These are phyloP conservation scores for Mortierella sp. DNA, from an alignment of 371 early-diverging fungal genomes.

Conservation along the genomic window DNA sequence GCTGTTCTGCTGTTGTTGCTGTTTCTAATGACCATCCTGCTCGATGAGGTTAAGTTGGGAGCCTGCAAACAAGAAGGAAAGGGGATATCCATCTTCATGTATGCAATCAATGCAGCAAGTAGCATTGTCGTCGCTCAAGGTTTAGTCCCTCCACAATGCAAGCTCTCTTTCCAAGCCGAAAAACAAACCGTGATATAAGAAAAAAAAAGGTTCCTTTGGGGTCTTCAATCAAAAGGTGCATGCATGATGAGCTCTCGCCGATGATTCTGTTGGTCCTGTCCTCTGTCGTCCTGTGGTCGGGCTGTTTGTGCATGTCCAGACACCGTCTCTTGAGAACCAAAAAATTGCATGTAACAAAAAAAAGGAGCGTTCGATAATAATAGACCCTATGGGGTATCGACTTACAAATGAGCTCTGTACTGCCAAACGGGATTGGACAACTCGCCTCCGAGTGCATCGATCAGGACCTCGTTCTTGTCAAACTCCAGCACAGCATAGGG, in stretches of 20 bases:
- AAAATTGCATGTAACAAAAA: conserved; percentile 15
- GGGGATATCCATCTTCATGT: neutral
- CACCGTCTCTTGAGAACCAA: neutral
- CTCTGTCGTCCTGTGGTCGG: conserved; percentile 6
- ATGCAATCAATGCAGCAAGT: neutral
- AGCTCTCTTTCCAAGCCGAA: conserved; percentile 1
- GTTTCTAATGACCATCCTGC: neutral
- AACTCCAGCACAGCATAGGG: conserved; percentile 94
- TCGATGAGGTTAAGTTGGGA: conserved; percentile 6
- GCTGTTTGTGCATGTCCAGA: neutral
- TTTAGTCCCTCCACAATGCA: conserved; percentile 1
- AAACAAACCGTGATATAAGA: neutral
- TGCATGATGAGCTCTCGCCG: conserved; percentile 4
- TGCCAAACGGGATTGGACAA: conserved; percentile 85
- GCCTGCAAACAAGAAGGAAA: neutral
- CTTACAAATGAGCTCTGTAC: conserved; percentile 92
- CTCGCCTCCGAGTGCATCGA: conserved; percentile 85
- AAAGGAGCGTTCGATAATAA: conserved; percentile 22
- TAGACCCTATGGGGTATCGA: conserved; percentile 25
- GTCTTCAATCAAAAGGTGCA: neutral
- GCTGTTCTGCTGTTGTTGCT: neutral
- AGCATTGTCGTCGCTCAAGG: conserved; percentile 1
- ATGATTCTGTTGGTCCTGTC: conserved; percentile 13
- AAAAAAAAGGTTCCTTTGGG: conserved; percentile 8
- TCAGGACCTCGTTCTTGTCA: conserved; percentile 93